Percentiles rank a stretch among this genome's conserved stretches.
These are phyloP conservation scores for Sporothrix variecibatus DNA, from an alignment of 2,329 filamentous ascomycete genomes.

Conservation along the genomic window DNA sequence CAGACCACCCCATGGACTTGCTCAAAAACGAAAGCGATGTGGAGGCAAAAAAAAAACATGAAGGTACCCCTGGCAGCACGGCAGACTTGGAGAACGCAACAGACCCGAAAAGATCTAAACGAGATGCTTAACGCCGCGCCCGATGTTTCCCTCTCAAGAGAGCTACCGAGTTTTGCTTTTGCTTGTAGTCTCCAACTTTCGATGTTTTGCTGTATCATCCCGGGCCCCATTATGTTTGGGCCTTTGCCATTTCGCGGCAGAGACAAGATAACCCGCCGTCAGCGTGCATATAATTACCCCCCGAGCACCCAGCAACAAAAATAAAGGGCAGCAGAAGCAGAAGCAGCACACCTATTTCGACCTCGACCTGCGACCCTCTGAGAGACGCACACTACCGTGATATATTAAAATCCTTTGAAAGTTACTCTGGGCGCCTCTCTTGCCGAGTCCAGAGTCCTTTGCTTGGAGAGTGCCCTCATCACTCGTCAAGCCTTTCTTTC, in stretches of 20 bases:
- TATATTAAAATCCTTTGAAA: neutral
- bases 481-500: neutral
- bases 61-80: slow-evolving; percentile 7
- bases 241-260: neutral
- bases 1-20: neutral
- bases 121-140: neutral
- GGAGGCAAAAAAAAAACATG: neutral
- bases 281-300: neutral
- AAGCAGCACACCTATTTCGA: neutral
- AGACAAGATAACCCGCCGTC: neutral
- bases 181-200: neutral
- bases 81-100: neutral
- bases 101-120: neutral
- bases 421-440: neutral
- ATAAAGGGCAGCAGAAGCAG: neutral
- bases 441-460: neutral
- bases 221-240: neutral
- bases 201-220: neutral
- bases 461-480: neutral
- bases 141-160: neutral
- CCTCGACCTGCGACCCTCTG: neutral
- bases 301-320: neutral
- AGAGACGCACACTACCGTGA: neutral
- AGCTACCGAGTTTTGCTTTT: neutral
- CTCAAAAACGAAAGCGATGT: neutral